Base-by-base conservation (phyloP, 1,284 basidiomycete species). In the Anthracocystis walkeri region DNA sequence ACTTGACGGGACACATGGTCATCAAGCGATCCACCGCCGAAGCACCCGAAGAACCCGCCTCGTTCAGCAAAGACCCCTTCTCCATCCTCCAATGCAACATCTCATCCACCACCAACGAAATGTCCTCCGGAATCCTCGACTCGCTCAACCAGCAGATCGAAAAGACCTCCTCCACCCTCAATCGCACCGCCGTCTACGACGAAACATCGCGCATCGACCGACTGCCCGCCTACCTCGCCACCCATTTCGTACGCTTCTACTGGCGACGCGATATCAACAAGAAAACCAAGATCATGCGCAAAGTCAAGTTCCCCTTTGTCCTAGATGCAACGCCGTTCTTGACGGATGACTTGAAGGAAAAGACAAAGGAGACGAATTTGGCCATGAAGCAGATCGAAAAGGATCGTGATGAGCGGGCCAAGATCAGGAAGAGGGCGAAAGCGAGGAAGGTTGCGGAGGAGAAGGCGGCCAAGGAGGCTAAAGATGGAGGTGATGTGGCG, bases 21-120 rank as follows among this genome's bases (percentile, higher is more conserved):
- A 90, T 92, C 85, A 92, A 92, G 93, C 72, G 77, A 27, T 75
- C 63, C 16, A 65, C 69, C 20, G 59, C 79, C 11, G 96, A 98
- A 85, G 90, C 92, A 0, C 89, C 92, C 0, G 91, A 93, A 10
- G 96, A 99, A 82, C 87, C 89, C 0, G 83, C 91, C 1, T 90
- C 91, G 2, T 85, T 90, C 2, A 87, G 89, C 0, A 88, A 86
- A 7, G 95, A 98, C 80, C 90, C 89, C 31, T 91, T 94, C 33
- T 88, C 93, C 53, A 96, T 98, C 85, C 87, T 99, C 31, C 92
- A 94, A 78, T 98, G 96, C 85, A 97, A 97, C 86, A 99, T 99
- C 82, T 90, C 89, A 7, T 87, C 88, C 54, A 88, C 88, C 21
- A 97, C 95, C 18, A 97, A 97, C 86, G 97, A 92, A 84, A 92